These are phyloP conservation scores for Drechslera avenae DNA, from an alignment of 2,329 filamentous ascomycete genomes.

Conservation along the genomic window DNA sequence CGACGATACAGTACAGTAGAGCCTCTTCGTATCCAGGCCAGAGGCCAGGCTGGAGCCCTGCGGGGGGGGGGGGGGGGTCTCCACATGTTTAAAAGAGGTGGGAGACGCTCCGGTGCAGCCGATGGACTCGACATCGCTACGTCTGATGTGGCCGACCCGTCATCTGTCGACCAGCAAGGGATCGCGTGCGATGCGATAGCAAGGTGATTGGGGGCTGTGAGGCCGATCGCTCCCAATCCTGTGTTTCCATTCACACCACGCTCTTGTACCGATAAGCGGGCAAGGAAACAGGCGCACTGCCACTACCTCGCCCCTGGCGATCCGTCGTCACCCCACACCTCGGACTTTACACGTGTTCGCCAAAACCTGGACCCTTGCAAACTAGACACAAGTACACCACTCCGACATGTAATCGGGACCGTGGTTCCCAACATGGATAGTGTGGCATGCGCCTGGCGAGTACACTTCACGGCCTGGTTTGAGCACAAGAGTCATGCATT, in stretches of 20 bases:
- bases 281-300: background rate
- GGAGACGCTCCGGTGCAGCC: background rate
- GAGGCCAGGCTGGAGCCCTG: slow-evolving; percentile 2
- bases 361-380: slow-evolving; percentile 4
- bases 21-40: slow-evolving; percentile 6
- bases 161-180: background rate
- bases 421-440: background rate
- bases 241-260: background rate
- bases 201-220: slow-evolving; percentile 25
- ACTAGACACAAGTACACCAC: slow-evolving; percentile 17
- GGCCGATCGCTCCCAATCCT: slow-evolving; percentile 13
- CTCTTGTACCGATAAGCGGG: slow-evolving; percentile 5
- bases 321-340: slow-evolving; percentile 12
- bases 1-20: slow-evolving; percentile 9
- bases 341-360: slow-evolving; percentile 8
- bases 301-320: slow-evolving; percentile 10
- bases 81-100: background rate
- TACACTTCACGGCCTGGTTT: too few relatives aligned
- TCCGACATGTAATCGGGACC: slow-evolving; percentile 13
- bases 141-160: background rate
- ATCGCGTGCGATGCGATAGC: background rate
- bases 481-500: slow-evolving; percentile 6
- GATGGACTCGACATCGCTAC: background rate
- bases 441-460: background rate
- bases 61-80: slow-evolving; percentile 1